A percentile compares a stretch with the other conserved stretches of the same genome.
Evolutionary conservation across 208 protist species (phyloP).

Genomic region (Leishmania aethiopica): DNA sequence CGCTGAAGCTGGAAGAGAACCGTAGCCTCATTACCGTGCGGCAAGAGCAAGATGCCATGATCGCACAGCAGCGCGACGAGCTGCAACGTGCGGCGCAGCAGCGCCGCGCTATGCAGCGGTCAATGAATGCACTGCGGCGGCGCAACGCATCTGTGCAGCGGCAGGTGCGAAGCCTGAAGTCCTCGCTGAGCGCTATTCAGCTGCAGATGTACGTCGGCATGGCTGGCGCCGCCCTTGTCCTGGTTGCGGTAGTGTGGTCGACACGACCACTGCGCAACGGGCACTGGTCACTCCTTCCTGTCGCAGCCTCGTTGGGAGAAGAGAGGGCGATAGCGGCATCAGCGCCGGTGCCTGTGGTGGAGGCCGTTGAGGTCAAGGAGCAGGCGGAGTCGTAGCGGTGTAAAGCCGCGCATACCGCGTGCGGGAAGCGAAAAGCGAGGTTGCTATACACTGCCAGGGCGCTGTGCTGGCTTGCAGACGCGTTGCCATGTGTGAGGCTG

Average conservation of each 20-base stretch:
- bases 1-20: slow-evolving; percentile 15
- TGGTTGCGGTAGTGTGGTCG: slow-evolving; percentile 22
- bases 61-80: slow-evolving; percentile 20
- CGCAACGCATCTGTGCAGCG: slow-evolving; percentile 18
- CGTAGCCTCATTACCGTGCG: slow-evolving; percentile 3
- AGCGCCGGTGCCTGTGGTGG: not conserved
- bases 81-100: slow-evolving; percentile 21
- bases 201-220: slow-evolving; percentile 19
- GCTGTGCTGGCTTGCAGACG: not conserved
- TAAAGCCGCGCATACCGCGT: not conserved
- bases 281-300: not conserved
- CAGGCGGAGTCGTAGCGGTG: not conserved
- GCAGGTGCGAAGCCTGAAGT: slow-evolving; percentile 18
- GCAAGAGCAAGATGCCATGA: slow-evolving; percentile 24
- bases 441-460: not conserved
- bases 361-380: not conserved
- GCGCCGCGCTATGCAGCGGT: slow-evolving; percentile 15
- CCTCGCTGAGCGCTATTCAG: slow-evolving; percentile 18
- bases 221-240: slow-evolving; percentile 15
- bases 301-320: not conserved
- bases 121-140: slow-evolving; percentile 10
- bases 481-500: not conserved
- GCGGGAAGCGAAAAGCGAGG: not conserved
- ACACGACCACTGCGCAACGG: slow-evolving; percentile 12
- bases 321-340: not conserved